Conservation (phyloP, 2,329 filamentous ascomycete species). For the Ascochyta fabae region DNA sequence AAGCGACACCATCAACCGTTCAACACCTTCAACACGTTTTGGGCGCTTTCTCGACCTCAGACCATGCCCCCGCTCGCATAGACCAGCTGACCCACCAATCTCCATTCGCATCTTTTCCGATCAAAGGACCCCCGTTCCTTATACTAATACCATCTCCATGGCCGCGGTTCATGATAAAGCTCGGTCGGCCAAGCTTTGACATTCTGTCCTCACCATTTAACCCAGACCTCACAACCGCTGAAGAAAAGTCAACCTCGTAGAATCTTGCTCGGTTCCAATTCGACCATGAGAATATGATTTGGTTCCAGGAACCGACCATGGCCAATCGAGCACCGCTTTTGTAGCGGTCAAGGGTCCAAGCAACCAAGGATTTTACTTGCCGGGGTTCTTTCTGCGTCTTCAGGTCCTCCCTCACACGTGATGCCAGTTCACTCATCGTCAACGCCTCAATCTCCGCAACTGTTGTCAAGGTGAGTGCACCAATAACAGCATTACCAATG, state of each 20-base stretch:
- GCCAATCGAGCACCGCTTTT: neutral
- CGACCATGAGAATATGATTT: neutral
- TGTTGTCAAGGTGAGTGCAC: conserved; percentile 15
- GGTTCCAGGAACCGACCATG: neutral
- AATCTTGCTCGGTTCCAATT: conserved; percentile 16
- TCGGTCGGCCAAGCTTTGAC: neutral
- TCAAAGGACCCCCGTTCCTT: neutral
- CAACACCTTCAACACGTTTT: neutral
- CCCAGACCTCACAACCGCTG: neutral
- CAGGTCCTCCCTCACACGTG: conserved; percentile 30
- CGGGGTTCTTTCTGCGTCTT: conserved; percentile 12
- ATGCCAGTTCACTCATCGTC: conserved; percentile 31
- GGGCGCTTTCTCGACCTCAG: neutral
- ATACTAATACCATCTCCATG: neutral
- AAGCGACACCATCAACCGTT: neutral
- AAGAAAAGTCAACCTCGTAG: conserved; percentile 13
- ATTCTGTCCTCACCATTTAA: neutral
- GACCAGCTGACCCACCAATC: neutral
- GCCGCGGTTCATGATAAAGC: neutral
- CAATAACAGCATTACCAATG: conserved; percentile 21
- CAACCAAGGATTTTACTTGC: too few relatives aligned
- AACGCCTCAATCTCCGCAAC: conserved; percentile 20
- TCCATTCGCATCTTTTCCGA: neutral
- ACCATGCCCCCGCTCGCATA: neutral
- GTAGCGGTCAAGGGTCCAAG: neutral